A percentile compares a stretch with the other conserved stretches of the same genome.
Evolutionary conservation across 768 basidiomycete species (phyloP).

Genomic region (Suillus ampliporus): DNA sequence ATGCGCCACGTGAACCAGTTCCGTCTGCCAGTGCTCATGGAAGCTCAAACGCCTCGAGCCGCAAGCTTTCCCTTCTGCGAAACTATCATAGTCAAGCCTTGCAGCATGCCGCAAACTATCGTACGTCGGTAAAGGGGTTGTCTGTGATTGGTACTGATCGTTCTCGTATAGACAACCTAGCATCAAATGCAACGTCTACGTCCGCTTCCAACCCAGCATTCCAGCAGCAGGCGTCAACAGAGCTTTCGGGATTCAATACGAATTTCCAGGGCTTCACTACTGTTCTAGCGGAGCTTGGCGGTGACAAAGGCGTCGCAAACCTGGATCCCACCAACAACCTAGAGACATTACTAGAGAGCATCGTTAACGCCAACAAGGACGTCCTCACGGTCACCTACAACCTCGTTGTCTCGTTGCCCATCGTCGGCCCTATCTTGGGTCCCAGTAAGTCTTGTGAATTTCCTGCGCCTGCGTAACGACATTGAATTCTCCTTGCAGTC

Average conservation of each 20-base stretch:
- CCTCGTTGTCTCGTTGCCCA: constrained; percentile 47
- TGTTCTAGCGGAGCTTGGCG: constrained; percentile 33
- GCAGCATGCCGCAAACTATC: constrained; percentile 1
- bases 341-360: constrained; percentile 54
- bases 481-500: constrained; percentile 41
- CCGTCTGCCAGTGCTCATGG: background rate
- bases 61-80: background rate
- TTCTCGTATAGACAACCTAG: constrained; percentile 36
- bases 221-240: constrained; percentile 43
- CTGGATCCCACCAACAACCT: constrained; percentile 51
- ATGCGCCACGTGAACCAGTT: background rate
- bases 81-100: constrained; percentile 1
- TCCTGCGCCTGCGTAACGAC: constrained; percentile 6
- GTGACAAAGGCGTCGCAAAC: constrained; percentile 56
- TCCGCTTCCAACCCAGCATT: constrained; percentile 39
- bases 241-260: constrained; percentile 42
- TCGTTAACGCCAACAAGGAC: constrained; percentile 56
- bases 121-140: background rate
- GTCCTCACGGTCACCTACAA: constrained; percentile 38
- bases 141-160: background rate
- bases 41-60: background rate
- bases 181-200: constrained; percentile 36
- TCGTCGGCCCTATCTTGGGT: constrained; percentile 55
- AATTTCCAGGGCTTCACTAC: constrained; percentile 38
- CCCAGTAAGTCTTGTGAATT: constrained; percentile 50